Percentiles rank a stretch among this genome's conserved stretches.
Evolutionary conservation across 805 yeast genomes (phyloP).

Genomic region (Wickerhamiella sorbophila): DNA sequence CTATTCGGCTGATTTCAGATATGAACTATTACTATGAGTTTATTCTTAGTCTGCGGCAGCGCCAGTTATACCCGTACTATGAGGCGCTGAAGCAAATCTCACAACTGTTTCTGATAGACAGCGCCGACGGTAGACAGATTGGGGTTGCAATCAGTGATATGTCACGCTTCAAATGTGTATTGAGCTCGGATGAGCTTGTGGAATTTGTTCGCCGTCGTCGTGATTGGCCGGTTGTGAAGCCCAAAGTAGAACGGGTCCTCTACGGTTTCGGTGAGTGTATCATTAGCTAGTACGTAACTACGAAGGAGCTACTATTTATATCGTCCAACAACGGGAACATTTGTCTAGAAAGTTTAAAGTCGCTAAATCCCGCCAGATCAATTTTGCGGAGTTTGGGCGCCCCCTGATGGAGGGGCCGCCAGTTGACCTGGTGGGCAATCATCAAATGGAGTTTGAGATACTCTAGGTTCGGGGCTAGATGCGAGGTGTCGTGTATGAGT

Average conservation of each 20-base stretch:
- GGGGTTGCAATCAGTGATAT: conserved; percentile 75
- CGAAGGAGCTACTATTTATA: background rate
- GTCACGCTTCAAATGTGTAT: conserved; percentile 74
- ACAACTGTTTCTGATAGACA: conserved; percentile 59
- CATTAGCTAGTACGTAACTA: conserved; percentile 2
- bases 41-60: conserved; percentile 39
- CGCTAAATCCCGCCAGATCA: conserved; percentile 5
- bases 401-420: conserved; percentile 9
- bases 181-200: conserved; percentile 86
- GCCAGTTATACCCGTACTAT: conserved; percentile 50
- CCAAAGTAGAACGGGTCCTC: conserved; percentile 85
- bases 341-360: background rate
- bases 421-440: conserved; percentile 3
- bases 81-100: conserved; percentile 75
- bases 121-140: conserved; percentile 64
- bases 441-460: conserved; percentile 4
- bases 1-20: conserved; percentile 68
- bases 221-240: conserved; percentile 69
- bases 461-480: conserved; percentile 5
- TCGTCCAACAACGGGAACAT: background rate
- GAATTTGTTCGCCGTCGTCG: conserved; percentile 77
- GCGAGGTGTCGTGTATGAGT: conserved; percentile 4
- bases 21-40: conserved; percentile 67
- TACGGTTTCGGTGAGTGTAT: conserved; percentile 58
- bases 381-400: conserved; percentile 1